Evolutionary conservation across 2,329 filamentous ascomycete species (phyloP).

Genomic region (Beauveria pseudobassiana): DNA sequence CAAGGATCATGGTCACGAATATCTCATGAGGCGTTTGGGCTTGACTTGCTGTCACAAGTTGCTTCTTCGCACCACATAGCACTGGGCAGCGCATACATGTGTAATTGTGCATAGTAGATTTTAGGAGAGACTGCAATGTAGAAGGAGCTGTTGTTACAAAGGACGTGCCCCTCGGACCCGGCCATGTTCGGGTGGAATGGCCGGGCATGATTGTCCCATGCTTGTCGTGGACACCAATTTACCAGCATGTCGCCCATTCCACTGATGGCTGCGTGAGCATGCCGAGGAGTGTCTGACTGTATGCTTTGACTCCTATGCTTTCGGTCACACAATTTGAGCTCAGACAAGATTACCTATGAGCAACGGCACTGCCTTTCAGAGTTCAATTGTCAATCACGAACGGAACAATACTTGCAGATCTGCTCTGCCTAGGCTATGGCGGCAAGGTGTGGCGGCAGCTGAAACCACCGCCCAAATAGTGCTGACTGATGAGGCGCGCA

Average conservation of each 20-base stretch:
- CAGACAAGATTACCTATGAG: neutral
- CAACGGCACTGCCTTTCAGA: neutral
- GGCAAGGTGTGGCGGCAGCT: conserved; percentile 5
- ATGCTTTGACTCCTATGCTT: neutral
- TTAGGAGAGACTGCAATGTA: no score
- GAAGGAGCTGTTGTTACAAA: neutral
- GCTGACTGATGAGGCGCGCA: conserved; percentile 3
- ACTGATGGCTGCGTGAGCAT: neutral
- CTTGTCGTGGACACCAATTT: neutral
- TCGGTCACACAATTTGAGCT: neutral
- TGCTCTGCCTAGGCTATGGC: neutral
- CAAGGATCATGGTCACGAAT: neutral
- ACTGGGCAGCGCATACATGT: neutral
- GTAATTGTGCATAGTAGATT: neutral
- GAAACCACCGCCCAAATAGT: conserved; percentile 1
- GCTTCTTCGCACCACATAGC: no score
- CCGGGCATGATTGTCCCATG: neutral
- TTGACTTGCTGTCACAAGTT: neutral
- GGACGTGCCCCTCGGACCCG: neutral
- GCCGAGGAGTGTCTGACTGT: neutral
- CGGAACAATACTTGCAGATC: neutral
- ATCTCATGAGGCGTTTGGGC: neutral
- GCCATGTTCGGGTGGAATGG: neutral
- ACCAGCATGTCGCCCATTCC: no score
- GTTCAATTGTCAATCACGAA: neutral